Conservation (phyloP, 305 asterid genomes). For the Petunia hybrid region DNA sequence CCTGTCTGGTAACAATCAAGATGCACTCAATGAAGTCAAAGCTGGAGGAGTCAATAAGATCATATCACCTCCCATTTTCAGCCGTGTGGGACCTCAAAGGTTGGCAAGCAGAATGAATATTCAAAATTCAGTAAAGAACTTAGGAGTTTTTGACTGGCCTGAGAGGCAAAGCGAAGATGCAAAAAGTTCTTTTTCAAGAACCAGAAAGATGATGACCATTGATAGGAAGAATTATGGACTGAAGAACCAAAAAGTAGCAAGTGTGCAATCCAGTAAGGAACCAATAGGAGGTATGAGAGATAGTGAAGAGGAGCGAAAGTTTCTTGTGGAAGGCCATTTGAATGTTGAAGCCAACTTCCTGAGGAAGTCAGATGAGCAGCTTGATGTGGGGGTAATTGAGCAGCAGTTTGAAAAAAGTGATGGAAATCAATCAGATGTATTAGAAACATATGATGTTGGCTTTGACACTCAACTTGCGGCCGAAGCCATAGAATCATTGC, state of each 20-base stretch:
- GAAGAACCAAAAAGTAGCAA: slow-evolving; percentile 28
- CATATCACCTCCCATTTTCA: slow-evolving; percentile 59
- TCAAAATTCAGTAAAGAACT: slow-evolving; percentile 44
- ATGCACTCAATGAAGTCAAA: slow-evolving; percentile 41
- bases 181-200: slow-evolving; percentile 41
- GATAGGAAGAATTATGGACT: slow-evolving; percentile 31
- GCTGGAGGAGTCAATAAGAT: slow-evolving; percentile 36
- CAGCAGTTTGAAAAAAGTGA: slow-evolving; percentile 40
- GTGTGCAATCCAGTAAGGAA: slow-evolving; percentile 42
- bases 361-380: slow-evolving; percentile 44
- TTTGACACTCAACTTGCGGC: slow-evolving; percentile 87
- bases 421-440: slow-evolving; percentile 36
- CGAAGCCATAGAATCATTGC: slow-evolving; percentile 88
- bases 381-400: slow-evolving; percentile 40
- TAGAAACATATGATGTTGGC: slow-evolving; percentile 62
- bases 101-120: slow-evolving; percentile 62
- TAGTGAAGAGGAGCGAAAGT: slow-evolving; percentile 30
- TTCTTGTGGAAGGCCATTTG: slow-evolving; percentile 25
- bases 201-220: slow-evolving; percentile 37
- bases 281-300: slow-evolving; percentile 42
- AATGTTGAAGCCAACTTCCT: slow-evolving; percentile 38
- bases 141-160: slow-evolving; percentile 66
- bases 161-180: slow-evolving; percentile 45
- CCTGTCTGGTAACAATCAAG: slow-evolving; percentile 56
- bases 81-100: slow-evolving; percentile 61